Evolutionary conservation across 805 yeast genomes (phyloP), one percentile per base, ranked within the genome.

Genomic region (Lachancea quebecensis): DNA sequence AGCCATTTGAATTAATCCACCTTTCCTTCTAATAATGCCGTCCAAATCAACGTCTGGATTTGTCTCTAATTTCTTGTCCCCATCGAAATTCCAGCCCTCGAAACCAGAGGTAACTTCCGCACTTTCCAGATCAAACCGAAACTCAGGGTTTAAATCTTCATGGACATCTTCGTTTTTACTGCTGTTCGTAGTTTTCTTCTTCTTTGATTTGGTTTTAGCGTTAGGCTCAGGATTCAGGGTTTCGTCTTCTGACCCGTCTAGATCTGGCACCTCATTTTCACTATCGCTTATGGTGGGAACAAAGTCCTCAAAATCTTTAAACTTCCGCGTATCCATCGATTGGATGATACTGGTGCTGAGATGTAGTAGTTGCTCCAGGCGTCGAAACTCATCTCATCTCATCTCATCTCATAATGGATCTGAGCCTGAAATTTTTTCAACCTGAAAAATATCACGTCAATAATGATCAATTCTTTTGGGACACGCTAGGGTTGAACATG

Each of bases 51-150:
- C 95, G 49, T 81, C 86, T 50, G 75, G 77, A 45, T 59, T 72
- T 3, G 39, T 45, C 16, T 52, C 56, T 33, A 45, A 55, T 9
- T 48, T 54, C 18, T 51, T 50, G 40, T 61, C 66, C 44, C 77
- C 78, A 35, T 73, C 77, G 59, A 89, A 87, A 54, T 88, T 88
- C 96, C 97, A 89, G 4, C 95, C 96, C 46, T 77, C 79, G 43
- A 82, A 79, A 2, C 68, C 68, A 3, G 71, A 50, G 10, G 68
- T 57, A 4, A 57, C 49, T 29, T 72, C 81, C 25, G 72, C 77
- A 8, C 78, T 86, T 25, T 79, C 91, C 10, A 81, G 53, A 17
- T 79, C 75, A 59, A 90, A 90, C 15, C 73, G 65, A 59, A 93
- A 88, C 30, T 78, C 82, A 4, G 90, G 88, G 54, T 87, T 81